Evolutionary conservation across 2,329 filamentous ascomycete genomes (phyloP).

Genomic region (Penicillium paneum): DNA sequence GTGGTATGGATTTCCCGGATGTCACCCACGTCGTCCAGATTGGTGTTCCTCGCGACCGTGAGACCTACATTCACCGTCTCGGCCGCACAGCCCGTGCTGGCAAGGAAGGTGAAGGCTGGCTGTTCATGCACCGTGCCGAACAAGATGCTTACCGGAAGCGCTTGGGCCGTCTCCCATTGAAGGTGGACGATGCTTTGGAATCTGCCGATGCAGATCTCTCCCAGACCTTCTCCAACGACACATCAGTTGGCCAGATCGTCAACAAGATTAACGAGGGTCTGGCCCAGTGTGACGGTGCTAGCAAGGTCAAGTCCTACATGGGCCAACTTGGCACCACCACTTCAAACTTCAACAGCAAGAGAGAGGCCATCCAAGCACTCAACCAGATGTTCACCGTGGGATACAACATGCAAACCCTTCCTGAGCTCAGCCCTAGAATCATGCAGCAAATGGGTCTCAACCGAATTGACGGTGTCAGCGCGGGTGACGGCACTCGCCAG

Average conservation of each 20-base stretch:
- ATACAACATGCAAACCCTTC: slow-evolving; percentile 47
- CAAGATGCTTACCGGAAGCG: slow-evolving; percentile 47
- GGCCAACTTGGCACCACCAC: slow-evolving; percentile 24
- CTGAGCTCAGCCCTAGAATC: slow-evolving; percentile 25
- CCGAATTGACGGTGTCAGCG: slow-evolving; percentile 25
- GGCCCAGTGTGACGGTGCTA: slow-evolving; percentile 20
- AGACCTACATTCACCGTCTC: slow-evolving; percentile 73
- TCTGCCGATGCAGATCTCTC: slow-evolving; percentile 38
- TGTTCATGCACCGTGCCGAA: slow-evolving; percentile 56
- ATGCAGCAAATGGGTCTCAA: slow-evolving; percentile 31
- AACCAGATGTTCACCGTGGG: slow-evolving; percentile 47
- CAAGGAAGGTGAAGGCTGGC: slow-evolving; percentile 60
- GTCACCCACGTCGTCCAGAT: slow-evolving; percentile 78
- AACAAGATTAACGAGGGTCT: slow-evolving; percentile 46
- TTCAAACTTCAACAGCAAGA: slow-evolving; percentile 33
- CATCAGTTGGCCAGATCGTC: slow-evolving; percentile 18
- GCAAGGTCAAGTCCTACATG: slow-evolving; percentile 33
- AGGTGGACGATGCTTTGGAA: slow-evolving; percentile 48
- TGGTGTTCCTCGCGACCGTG: slow-evolving; percentile 61
- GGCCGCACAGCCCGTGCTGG: slow-evolving; percentile 71
- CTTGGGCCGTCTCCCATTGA: slow-evolving; percentile 55
- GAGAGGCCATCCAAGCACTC: slow-evolving; percentile 42
- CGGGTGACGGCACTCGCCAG: slow-evolving; percentile 3
- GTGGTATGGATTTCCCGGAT: slow-evolving; percentile 79
- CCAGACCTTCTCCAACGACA: slow-evolving; percentile 9